Evolutionary conservation across 2,329 filamentous ascomycete genomes (phyloP).

Genomic region (Monosporascus sp.): DNA sequence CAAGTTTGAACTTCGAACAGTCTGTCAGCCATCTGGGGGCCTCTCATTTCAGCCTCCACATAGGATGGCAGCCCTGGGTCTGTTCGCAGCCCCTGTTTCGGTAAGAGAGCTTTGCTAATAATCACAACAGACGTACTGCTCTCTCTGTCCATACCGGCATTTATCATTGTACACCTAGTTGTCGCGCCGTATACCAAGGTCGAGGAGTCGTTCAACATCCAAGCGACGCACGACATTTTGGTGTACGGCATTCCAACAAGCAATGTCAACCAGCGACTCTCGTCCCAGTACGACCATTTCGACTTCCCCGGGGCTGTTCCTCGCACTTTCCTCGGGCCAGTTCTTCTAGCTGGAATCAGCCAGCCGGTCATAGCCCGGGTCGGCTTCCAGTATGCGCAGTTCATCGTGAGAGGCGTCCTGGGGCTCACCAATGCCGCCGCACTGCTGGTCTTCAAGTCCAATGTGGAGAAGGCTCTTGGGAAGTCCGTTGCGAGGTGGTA

Average conservation of each 20-base stretch:
- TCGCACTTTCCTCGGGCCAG: constrained; percentile 79
- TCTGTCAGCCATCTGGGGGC: background rate
- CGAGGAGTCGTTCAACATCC: constrained; percentile 96
- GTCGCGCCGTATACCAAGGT: constrained; percentile 90
- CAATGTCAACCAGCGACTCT: constrained; percentile 48
- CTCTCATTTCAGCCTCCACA: background rate
- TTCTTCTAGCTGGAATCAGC: constrained; percentile 67
- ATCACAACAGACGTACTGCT: constrained; percentile 39
- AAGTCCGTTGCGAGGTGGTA: constrained; percentile 70
- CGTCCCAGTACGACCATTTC: constrained; percentile 76
- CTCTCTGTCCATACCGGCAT: constrained; percentile 52
- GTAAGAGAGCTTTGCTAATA: constrained; percentile 1
- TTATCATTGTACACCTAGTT: constrained; percentile 64
- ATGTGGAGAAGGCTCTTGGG: constrained; percentile 64
- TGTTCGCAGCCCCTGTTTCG: constrained; percentile 1
- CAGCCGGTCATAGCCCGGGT: constrained; percentile 58
- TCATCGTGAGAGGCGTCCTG: constrained; percentile 68
- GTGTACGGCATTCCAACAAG: constrained; percentile 67
- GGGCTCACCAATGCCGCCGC: constrained; percentile 69
- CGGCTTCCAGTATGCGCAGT: constrained; percentile 49
- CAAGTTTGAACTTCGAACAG: background rate
- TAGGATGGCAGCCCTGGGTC: constrained; percentile 20
- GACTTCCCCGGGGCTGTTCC: constrained; percentile 88
- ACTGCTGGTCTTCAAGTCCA: constrained; percentile 59
- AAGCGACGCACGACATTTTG: constrained; percentile 86